phyloP scores from a whole-genome alignment of 306 rosid genomes.

The Cercis canadensis region DNA sequence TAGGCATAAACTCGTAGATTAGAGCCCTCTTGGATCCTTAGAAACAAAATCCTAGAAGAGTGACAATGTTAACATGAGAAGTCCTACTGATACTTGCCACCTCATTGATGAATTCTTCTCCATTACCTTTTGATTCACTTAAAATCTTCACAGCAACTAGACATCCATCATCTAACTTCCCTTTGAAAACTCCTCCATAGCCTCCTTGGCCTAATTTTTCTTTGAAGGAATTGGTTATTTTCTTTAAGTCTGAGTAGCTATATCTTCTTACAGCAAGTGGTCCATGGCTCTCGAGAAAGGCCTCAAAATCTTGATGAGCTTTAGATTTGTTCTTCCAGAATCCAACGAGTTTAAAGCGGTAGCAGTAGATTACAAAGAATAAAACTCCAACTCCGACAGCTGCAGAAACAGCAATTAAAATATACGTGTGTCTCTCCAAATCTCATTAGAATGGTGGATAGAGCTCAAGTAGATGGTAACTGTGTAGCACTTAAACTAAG shows the following conservation, averaged over 20 bases:
- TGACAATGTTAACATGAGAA: conserved; percentile 39
- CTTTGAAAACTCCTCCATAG: conserved; percentile 45
- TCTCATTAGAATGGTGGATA: too few relatives aligned
- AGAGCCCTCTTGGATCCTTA: conserved; percentile 40
- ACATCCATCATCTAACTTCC: conserved; percentile 8
- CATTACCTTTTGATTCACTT: conserved; percentile 15
- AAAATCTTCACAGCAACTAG: conserved; percentile 44
- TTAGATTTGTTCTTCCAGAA: neutral
- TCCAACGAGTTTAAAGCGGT: too few relatives aligned
- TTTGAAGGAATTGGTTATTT: conserved; percentile 36
- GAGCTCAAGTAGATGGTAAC: too few relatives aligned
- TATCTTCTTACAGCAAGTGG: conserved; percentile 28
- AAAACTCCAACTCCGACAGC: neutral
- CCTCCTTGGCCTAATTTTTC: conserved; percentile 47
- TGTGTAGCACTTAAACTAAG: too few relatives aligned
- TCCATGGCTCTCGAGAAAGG: conserved; percentile 14
- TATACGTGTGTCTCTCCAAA: neutral
- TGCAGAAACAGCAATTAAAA: neutral
- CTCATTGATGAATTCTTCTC: conserved; percentile 48
- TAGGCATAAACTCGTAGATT: conserved; percentile 40
- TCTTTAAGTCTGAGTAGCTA: conserved; percentile 30
- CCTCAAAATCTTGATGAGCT: neutral
- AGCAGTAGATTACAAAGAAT: too few relatives aligned
- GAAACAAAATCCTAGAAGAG: conserved; percentile 35
- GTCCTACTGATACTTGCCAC: conserved; percentile 40